A percentile compares a stretch with the other conserved stretches of the same genome.
These are phyloP conservation scores for Podaxis sp. DNA, from an alignment of 768 basidiomycete species.

Conservation along the genomic window DNA sequence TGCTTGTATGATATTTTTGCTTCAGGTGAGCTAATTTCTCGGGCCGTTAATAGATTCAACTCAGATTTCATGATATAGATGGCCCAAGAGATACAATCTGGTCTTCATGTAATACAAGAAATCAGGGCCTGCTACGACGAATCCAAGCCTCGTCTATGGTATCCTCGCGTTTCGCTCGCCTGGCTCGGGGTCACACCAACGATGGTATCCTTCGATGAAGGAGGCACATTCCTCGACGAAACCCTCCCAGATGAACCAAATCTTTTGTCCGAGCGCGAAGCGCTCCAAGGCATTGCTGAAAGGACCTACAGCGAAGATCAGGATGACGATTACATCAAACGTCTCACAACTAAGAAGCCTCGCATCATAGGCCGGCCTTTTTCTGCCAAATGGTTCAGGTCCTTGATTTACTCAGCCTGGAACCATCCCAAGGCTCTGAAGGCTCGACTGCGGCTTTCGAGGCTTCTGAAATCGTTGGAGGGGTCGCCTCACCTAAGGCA, in stretches of 20 bases:
- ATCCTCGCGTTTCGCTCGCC: conserved; percentile 35
- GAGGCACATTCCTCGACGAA: conserved; percentile 16
- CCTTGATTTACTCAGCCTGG: conserved; percentile 20
- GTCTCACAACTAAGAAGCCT: background rate
- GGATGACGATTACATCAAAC: conserved; percentile 3
- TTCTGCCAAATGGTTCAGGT: conserved; percentile 13
- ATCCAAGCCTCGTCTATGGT: conserved; percentile 34
- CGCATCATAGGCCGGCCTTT: conserved; percentile 12
- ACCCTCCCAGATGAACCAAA: conserved; percentile 17
- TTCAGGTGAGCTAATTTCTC: conserved; percentile 33
- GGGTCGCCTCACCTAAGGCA: conserved; percentile 44
- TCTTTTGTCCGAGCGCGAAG: conserved; percentile 28
- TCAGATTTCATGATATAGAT: conserved; percentile 27
- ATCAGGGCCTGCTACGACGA: conserved; percentile 29
- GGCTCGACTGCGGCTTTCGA: conserved; percentile 31
- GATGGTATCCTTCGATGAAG: conserved; percentile 21
- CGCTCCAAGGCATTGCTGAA: conserved; percentile 32
- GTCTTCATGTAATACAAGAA: conserved; percentile 31
- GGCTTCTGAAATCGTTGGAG: conserved; percentile 24
- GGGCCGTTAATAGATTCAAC: background rate
- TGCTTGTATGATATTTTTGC: conserved; percentile 39
- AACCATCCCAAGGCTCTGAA: conserved; percentile 26
- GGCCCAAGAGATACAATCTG: conserved; percentile 37
- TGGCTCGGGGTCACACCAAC: conserved; percentile 41
- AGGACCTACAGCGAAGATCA: conserved; percentile 13